Base-by-base conservation (phyloP, 371 early-diverging fungal genomes). In the Rhizopus sp. region DNA sequence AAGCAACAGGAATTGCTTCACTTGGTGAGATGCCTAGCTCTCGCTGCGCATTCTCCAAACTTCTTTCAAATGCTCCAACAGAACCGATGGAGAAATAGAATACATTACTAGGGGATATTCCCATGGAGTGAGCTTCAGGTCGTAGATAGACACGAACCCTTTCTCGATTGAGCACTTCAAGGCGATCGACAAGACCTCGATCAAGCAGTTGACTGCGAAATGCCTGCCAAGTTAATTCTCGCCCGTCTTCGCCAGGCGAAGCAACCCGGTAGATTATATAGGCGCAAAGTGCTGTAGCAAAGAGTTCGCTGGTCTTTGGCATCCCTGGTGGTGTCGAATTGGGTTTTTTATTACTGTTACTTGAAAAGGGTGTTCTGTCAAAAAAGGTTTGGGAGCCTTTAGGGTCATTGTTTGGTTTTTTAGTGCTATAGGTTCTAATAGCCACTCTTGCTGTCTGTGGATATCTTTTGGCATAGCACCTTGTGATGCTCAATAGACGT, bases 61-160 rank as follows among this genome's bases (percentile, higher is more conserved):
- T 88, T 44, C 87, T 85, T 73, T 98, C 99, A 78, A 98, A 98
- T 17, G 90, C 83, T 52, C 96, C 98, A 0, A 95, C 89, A n/a
- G 93, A 93, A 31, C 97, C 98, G 46, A 98, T 96, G 41, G 93
- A 88, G 72, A 98, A 98, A 63, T 84, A 82, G 72, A 80, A 83
- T 0, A 63, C 57, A 35, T 65, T 75, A 61, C 50, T 17, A 23
- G 51, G 65, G 17, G 70, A 63, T 12, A 62, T 75, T 29, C 72
- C 81, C 10, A 82, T 56, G 9, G 82, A 75, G 3, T 72, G 62
- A 4, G 89, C 89, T 59, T 92, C 92, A 6, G 84, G 77, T 8
- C 92, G 81, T 45, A 96, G 74, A 50, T 87, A 80, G 3, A 95
- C 95, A 31, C 86, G 84, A 5, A 95, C 98, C 30, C 83, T 68